Evolutionary conservation across 345 rosid species (phyloP).

Genomic region (Eucalyptus pumila): DNA sequence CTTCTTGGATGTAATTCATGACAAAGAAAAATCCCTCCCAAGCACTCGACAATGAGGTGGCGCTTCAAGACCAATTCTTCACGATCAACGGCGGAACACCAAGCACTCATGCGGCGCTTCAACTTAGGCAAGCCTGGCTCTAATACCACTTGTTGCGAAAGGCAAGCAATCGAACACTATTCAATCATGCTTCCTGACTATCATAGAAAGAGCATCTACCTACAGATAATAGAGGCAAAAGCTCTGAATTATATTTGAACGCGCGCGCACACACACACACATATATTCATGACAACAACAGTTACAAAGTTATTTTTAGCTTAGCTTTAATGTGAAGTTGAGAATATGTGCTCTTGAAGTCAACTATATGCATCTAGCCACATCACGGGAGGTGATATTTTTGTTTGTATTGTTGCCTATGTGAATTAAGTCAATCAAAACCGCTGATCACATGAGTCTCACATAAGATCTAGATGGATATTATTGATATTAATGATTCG

Average conservation of each 20-base stretch:
- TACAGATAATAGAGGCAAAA: not conserved
- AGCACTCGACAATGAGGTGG: no score
- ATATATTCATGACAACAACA: not conserved
- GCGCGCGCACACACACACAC: no score
- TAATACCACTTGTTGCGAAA: no score
- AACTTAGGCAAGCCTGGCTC: no score
- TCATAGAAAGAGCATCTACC: not conserved
- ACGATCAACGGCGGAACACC: no score
- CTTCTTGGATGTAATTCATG: no score
- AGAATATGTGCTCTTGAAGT: not conserved
- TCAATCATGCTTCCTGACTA: not conserved
- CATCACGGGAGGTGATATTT: not conserved
- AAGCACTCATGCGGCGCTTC: no score
- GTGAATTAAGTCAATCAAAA: not conserved
- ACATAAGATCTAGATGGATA: not conserved
- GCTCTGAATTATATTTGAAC: not conserved
- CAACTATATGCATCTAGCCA: not conserved
- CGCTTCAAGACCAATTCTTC: no score
- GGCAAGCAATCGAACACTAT: no score
- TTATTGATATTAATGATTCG: not conserved
- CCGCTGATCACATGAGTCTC: not conserved
- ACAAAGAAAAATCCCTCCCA: no score
- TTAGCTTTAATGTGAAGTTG: not conserved
- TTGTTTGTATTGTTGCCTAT: not conserved
- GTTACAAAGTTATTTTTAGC: not conserved